Conservation (phyloP, 257 asterid genomes). For the Gentiana straminea region DNA sequence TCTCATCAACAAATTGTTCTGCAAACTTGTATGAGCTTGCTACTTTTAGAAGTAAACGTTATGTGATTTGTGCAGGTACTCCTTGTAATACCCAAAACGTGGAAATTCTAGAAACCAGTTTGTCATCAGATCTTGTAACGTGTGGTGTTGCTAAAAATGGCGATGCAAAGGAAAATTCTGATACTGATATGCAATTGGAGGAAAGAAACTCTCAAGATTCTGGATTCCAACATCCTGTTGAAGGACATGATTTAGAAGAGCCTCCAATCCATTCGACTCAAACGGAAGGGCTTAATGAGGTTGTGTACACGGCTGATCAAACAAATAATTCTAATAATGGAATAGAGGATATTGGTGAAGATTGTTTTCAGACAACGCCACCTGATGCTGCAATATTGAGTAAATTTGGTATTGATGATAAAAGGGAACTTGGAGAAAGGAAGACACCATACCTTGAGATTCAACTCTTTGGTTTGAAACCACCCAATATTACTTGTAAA, state of each 20-base stretch:
- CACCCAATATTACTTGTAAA: conserved; percentile 14
- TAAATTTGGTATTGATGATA: conserved; percentile 12
- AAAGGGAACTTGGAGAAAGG: conserved; percentile 13
- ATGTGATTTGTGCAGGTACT: conserved; percentile 20
- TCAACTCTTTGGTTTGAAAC: conserved; percentile 7
- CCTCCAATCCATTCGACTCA: conserved; percentile 9
- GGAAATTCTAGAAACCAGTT: conserved; percentile 15
- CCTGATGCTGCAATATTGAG: conserved; percentile 37
- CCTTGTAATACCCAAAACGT: conserved; percentile 16
- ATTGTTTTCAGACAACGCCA: conserved; percentile 44
- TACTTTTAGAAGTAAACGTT: conserved; percentile 9
- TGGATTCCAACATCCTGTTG: conserved; percentile 5
- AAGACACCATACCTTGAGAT: conserved; percentile 10
- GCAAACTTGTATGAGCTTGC: too few relatives aligned
- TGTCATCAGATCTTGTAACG: conserved; percentile 8
- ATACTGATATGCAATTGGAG: conserved; percentile 7
- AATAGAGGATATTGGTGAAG: conserved; percentile 25
- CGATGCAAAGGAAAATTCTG: conserved; percentile 6
- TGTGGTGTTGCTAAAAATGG: conserved; percentile 7
- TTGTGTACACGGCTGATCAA: conserved; percentile 3
- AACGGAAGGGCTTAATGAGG: conserved; percentile 4
- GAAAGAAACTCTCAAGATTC: conserved; percentile 10
- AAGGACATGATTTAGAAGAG: conserved; percentile 12
- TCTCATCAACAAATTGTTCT: too few relatives aligned
- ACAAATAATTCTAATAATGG: conserved; percentile 11